Evolutionary conservation across 345 rosid genomes (phyloP).

Genomic region (Rubroshorea leprosula): DNA sequence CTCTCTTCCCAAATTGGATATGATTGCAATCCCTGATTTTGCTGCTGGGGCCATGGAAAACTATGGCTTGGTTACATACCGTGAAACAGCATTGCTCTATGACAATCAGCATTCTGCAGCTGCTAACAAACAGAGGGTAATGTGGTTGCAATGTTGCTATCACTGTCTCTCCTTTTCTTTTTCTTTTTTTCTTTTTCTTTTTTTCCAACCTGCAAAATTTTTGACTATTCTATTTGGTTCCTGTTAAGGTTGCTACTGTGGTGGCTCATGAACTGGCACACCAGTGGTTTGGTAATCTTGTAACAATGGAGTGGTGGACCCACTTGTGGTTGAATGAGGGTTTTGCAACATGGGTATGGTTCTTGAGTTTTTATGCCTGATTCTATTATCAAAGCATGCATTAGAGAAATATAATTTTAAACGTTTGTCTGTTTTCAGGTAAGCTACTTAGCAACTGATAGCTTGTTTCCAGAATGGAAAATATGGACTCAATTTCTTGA

Average conservation of each 20-base stretch:
- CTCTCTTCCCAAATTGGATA: constrained; percentile 88
- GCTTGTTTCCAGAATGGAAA: constrained; percentile 94
- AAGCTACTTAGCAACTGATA: constrained; percentile 91
- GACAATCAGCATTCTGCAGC: constrained; percentile 97
- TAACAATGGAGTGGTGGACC: constrained; percentile 99
- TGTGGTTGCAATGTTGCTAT: constrained; percentile 6
- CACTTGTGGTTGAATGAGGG: constrained; percentile 98
- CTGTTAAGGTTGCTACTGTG: constrained; percentile 74
- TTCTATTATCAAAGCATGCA: neutral
- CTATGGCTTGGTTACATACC: constrained; percentile 91
- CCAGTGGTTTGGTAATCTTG: constrained; percentile 99
- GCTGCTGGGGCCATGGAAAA: constrained; percentile 99
- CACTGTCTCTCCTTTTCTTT: neutral
- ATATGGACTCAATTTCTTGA: constrained; percentile 98
- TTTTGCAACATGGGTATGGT: constrained; percentile 95
- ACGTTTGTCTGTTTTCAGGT: constrained; percentile 46
- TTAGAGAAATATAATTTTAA: constrained; percentile 8
- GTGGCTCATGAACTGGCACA: constrained; percentile 99
- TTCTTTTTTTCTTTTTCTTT: neutral
- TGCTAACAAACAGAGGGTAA: constrained; percentile 91
- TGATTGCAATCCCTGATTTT: constrained; percentile 98
- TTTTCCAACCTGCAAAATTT: neutral
- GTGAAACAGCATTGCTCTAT: constrained; percentile 86
- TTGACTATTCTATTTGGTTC: constrained; percentile 16
- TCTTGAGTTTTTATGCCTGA: constrained; percentile 13